These are phyloP conservation scores for Farysia itapuensis DNA, from an alignment of 1,284 basidiomycete genomes.

Conservation along the genomic window DNA sequence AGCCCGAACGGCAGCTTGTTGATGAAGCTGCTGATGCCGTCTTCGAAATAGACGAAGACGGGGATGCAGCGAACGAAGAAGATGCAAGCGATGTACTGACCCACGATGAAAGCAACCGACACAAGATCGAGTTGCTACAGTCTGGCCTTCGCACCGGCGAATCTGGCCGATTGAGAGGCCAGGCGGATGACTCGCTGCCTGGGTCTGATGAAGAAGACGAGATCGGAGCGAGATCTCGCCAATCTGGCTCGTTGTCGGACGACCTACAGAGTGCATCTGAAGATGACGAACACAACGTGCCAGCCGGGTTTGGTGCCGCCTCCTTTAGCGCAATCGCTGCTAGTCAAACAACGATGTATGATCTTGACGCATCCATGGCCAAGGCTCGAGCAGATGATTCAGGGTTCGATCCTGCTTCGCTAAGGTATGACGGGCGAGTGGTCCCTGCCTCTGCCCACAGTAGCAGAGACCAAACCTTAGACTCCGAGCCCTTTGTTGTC, in stretches of 20 bases:
- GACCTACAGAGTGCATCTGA: slow-evolving; percentile 25
- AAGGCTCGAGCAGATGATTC: slow-evolving; percentile 23
- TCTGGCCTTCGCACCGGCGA: slow-evolving; percentile 21
- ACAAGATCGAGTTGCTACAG: slow-evolving; percentile 24
- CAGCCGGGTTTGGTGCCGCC: slow-evolving; percentile 37
- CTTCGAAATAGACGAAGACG: slow-evolving; percentile 50
- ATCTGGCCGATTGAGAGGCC: slow-evolving; percentile 19
- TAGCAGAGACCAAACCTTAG: slow-evolving; percentile 10
- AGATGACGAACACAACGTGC: slow-evolving; percentile 28
- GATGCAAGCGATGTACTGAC: slow-evolving; percentile 4
- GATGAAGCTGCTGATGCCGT: slow-evolving; percentile 40
- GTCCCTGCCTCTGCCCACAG: slow-evolving; percentile 6
- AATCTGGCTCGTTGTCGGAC: slow-evolving; percentile 19
- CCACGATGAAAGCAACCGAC: slow-evolving; percentile 13
- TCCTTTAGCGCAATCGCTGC: slow-evolving; percentile 43
- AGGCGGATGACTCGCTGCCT: slow-evolving; percentile 20
- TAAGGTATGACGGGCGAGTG: slow-evolving; percentile 42
- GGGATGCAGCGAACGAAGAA: slow-evolving; percentile 1
- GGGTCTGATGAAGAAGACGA: slow-evolving; percentile 4
- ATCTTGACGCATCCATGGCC: slow-evolving; percentile 22
- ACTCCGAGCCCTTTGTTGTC: slow-evolving; percentile 24
- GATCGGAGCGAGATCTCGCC: background rate
- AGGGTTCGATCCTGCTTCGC: slow-evolving; percentile 46
- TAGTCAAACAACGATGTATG: slow-evolving; percentile 32
- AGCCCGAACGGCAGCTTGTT: slow-evolving; percentile 3